A percentile compares a stretch with the other conserved stretches of the same genome.
Conservation (phyloP, 2,329 filamentous ascomycete genomes). For the Trichoderma hamatum region DNA sequence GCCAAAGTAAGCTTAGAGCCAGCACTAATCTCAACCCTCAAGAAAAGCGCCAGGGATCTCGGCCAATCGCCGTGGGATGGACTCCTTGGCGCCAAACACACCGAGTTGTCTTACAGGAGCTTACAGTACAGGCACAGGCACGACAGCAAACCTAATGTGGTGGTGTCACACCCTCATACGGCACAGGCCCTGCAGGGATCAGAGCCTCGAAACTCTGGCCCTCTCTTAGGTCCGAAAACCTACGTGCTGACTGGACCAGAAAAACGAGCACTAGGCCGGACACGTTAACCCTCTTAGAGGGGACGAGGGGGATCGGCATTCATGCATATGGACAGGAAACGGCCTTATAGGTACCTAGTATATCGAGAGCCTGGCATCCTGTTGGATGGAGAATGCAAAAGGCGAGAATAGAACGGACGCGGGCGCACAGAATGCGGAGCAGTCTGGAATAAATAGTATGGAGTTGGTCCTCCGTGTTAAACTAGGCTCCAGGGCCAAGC, state of each 20-base stretch:
- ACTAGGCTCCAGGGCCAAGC: neutral
- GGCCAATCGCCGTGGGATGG: neutral
- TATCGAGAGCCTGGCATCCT: neutral
- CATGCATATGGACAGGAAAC: neutral
- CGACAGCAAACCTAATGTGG: neutral
- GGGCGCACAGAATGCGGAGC: neutral
- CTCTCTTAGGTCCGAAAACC: neutral
- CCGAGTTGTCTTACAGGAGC: neutral
- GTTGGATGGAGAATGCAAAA: neutral
- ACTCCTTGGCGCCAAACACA: neutral
- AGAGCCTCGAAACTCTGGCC: neutral
- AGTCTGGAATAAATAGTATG: neutral
- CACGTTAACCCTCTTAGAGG: neutral
- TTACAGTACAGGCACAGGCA: neutral
- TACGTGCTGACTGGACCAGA: neutral
- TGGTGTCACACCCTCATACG: neutral
- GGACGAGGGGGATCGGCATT: conserved; percentile 12
- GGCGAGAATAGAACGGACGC: neutral
- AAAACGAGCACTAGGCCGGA: neutral
- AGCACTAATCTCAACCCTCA: neutral
- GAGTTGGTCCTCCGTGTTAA: neutral
- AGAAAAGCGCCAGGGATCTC: neutral
- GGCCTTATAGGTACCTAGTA: too few species aligned
- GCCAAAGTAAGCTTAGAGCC: neutral
- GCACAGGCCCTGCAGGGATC: conserved; percentile 7